Evolutionary conservation across 2,329 filamentous ascomycete genomes (phyloP).

Genomic region (Aspergillus pseudoterreus): DNA sequence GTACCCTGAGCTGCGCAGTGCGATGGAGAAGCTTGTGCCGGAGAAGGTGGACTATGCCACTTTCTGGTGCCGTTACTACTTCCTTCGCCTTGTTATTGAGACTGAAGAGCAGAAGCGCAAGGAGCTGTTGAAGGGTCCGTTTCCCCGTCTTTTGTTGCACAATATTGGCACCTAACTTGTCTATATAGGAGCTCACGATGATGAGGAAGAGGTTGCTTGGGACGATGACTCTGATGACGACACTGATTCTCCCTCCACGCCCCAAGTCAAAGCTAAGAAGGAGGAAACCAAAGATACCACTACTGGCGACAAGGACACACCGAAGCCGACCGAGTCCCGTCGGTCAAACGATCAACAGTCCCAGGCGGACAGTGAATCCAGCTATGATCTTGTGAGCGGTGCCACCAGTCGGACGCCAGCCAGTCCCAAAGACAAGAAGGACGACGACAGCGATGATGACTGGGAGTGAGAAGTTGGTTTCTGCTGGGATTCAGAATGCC

Average conservation of each 20-base stretch:
- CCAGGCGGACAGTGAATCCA: conserved; percentile 87
- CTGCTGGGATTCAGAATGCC: background rate
- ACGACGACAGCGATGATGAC: conserved; percentile 66
- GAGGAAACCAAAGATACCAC: conserved; percentile 27
- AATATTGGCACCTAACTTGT: conserved; percentile 4
- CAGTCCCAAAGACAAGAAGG: conserved; percentile 54
- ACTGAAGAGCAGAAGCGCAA: conserved; percentile 83
- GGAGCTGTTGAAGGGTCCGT: conserved; percentile 84
- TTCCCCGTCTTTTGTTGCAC: background rate
- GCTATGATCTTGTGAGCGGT: conserved; percentile 89
- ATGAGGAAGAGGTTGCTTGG: conserved; percentile 67
- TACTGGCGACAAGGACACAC: conserved; percentile 36
- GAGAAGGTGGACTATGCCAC: conserved; percentile 81
- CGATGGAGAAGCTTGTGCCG: conserved; percentile 96
- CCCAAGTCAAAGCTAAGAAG: conserved; percentile 40
- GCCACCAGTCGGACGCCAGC: conserved; percentile 73
- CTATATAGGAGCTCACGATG: conserved; percentile 49
- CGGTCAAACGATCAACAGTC: conserved; percentile 83
- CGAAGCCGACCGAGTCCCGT: conserved; percentile 64
- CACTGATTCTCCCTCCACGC: conserved; percentile 39
- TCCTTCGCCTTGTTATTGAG: conserved; percentile 86
- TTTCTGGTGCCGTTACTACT: conserved; percentile 97
- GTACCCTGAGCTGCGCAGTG: conserved; percentile 76
- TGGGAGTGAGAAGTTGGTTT: conserved; percentile 59
- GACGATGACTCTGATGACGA: conserved; percentile 69